These are phyloP conservation scores for Pseudocercospora ulei DNA, from an alignment of 2,329 filamentous ascomycete genomes.

Conservation along the genomic window DNA sequence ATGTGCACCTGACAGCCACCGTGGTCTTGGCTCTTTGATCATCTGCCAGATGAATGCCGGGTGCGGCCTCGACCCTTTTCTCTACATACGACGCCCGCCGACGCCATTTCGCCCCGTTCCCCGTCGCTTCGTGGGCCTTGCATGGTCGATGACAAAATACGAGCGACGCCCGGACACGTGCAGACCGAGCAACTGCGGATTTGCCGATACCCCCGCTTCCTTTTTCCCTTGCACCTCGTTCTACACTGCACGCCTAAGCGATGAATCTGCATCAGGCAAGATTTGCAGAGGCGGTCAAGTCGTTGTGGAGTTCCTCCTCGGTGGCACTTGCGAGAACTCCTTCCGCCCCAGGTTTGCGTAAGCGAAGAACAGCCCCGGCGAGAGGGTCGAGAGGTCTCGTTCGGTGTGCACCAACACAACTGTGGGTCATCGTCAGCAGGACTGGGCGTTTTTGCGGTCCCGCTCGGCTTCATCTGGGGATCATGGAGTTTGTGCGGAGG, in stretches of 20 bases:
- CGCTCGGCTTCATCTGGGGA: not conserved
- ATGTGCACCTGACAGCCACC: too few relatives aligned
- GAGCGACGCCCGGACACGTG: slow-evolving; percentile 7
- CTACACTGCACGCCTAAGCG: too few relatives aligned
- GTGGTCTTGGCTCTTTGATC: too few relatives aligned
- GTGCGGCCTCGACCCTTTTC: too few relatives aligned
- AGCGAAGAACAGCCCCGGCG: not conserved
- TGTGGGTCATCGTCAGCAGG: not conserved
- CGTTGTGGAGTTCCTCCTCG: slow-evolving; percentile 5
- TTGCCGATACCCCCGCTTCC: slow-evolving; percentile 3
- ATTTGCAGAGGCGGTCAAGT: slow-evolving; percentile 2
- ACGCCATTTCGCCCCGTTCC: too few relatives aligned
- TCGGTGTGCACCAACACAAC: too few relatives aligned
- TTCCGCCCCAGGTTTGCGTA: slow-evolving; percentile 2
- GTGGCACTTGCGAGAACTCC: not conserved
- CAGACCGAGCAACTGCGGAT: slow-evolving; percentile 9
- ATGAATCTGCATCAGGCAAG: too few relatives aligned
- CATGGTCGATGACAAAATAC: slow-evolving; percentile 2
- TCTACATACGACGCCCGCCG: too few relatives aligned
- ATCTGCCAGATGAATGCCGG: too few relatives aligned
- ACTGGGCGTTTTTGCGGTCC: not conserved
- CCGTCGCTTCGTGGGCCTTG: not conserved
- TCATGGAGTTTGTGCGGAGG: not conserved
- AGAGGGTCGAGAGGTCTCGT: slow-evolving; percentile 2
- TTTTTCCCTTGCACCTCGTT: too few relatives aligned